Conservation (phyloP, 2,329 filamentous ascomycete genomes). For the Penicillium sp. region DNA sequence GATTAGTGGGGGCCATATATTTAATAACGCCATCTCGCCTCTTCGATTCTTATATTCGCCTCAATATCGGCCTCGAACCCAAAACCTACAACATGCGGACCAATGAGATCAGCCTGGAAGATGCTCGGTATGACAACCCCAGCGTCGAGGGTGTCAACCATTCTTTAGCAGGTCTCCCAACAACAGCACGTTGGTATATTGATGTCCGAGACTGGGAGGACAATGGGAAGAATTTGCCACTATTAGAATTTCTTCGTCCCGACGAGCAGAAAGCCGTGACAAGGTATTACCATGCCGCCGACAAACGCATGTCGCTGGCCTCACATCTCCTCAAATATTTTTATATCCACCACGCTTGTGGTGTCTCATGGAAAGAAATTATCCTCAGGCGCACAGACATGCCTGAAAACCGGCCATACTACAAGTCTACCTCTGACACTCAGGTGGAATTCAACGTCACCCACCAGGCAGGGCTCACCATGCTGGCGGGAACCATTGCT, state of each 20-base stretch:
- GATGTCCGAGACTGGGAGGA: slow-evolving; percentile 39
- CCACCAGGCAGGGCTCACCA: slow-evolving; percentile 64
- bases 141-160: slow-evolving; percentile 1
- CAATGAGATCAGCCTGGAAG: slow-evolving; percentile 14
- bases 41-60: not conserved
- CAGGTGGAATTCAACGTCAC: slow-evolving; percentile 64
- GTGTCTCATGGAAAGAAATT: slow-evolving; percentile 59
- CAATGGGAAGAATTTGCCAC: slow-evolving; percentile 33
- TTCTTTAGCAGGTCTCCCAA: slow-evolving; percentile 9
- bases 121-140: slow-evolving; percentile 5
- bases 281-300: slow-evolving; percentile 54
- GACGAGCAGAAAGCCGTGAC: slow-evolving; percentile 53
- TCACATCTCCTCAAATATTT: slow-evolving; percentile 63
- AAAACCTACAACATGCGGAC: slow-evolving; percentile 9
- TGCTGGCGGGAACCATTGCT: slow-evolving; percentile 52
- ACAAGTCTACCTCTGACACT: slow-evolving; percentile 38
- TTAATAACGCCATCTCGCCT: not conserved
- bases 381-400: slow-evolving; percentile 53
- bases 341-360: slow-evolving; percentile 57
- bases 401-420: slow-evolving; percentile 54
- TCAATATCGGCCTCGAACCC: not conserved
- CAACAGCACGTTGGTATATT: slow-evolving; percentile 45
- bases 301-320: slow-evolving; percentile 61
- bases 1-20: not conserved
- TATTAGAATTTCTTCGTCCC: slow-evolving; percentile 41